phyloP scores from a whole-genome alignment of 2,329 filamentous ascomycete species.

The Elsinoe batatas region DNA sequence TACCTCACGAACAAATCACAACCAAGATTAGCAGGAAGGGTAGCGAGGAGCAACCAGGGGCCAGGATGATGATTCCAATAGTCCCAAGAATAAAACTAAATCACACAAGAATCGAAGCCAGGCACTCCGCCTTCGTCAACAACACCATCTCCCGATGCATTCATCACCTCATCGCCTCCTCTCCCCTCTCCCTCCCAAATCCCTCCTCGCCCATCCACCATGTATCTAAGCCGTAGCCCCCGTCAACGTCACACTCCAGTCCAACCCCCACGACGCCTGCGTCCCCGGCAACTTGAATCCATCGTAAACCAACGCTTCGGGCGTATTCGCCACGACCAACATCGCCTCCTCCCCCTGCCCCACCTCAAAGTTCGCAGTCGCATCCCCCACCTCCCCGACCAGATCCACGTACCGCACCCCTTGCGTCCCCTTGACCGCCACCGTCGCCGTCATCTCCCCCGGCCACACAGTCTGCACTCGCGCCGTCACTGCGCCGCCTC shows the following conservation, averaged over 20 bases:
- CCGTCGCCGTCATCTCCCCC: conserved; percentile 31
- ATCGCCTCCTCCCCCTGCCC: conserved; percentile 35
- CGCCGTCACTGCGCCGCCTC: conserved; percentile 25
- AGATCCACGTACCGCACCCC: conserved; percentile 9
- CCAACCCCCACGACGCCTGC: conserved; percentile 29
- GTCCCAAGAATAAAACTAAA: neutral
- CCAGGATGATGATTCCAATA: neutral
- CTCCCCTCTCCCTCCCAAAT: no score
- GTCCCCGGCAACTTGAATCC: conserved; percentile 30
- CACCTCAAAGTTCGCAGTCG: conserved; percentile 27
- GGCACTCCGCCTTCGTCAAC: no score
- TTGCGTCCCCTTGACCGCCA: conserved; percentile 31
- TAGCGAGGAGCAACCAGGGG: neutral
- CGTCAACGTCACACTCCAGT: conserved; percentile 31
- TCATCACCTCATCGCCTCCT: neutral
- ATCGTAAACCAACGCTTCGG: conserved; percentile 37
- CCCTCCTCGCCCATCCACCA: neutral
- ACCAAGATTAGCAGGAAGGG: neutral
- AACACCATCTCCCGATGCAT: no score
- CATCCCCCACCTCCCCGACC: conserved; percentile 2
- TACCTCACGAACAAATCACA: neutral
- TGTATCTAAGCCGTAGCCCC: conserved; percentile 21
- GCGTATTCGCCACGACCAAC: conserved; percentile 42
- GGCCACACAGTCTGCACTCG: conserved; percentile 23
- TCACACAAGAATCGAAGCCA: conserved; percentile 5